phyloP scores from a whole-genome alignment of 1,284 basidiomycete species.

The Trametes sp. region DNA sequence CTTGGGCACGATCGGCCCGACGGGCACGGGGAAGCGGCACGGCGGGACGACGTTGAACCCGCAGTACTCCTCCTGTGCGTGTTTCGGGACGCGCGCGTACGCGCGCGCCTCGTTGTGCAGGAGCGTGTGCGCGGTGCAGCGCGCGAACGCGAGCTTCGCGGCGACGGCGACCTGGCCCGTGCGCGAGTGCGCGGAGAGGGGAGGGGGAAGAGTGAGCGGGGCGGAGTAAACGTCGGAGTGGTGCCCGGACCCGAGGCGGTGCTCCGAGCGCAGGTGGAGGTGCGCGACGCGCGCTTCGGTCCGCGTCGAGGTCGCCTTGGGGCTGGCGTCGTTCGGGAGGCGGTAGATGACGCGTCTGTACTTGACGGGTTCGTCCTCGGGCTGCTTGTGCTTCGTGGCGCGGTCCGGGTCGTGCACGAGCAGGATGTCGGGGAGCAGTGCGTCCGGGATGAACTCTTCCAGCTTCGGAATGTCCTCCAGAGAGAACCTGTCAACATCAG shows the following conservation, averaged over 20 bases:
- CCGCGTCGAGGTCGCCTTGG: neutral
- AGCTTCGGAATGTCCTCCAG: slow-evolving; percentile 36
- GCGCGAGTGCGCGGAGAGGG: slow-evolving; percentile 37
- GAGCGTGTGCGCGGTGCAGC: slow-evolving; percentile 34
- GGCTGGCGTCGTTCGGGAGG: neutral
- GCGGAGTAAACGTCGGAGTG: slow-evolving; percentile 46
- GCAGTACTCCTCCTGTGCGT: slow-evolving; percentile 56
- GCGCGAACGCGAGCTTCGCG: slow-evolving; percentile 41
- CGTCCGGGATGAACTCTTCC: slow-evolving; percentile 43
- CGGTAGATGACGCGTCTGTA: slow-evolving; percentile 39
- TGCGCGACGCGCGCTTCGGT: slow-evolving; percentile 28
- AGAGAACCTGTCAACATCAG: slow-evolving; percentile 10
- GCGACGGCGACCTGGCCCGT: slow-evolving; percentile 43
- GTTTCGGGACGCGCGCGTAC: slow-evolving; percentile 52
- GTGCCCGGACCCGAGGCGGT: slow-evolving; percentile 41
- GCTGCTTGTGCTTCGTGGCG: slow-evolving; percentile 11
- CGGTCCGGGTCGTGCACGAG: slow-evolving; percentile 40
- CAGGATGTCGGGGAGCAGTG: slow-evolving; percentile 44
- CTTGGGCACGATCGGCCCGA: slow-evolving; percentile 57
- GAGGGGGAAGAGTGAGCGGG: slow-evolving; percentile 42
- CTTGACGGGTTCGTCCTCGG: slow-evolving; percentile 14
- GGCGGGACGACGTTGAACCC: slow-evolving; percentile 52
- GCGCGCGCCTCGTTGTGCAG: slow-evolving; percentile 50
- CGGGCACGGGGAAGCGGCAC: slow-evolving; percentile 52
- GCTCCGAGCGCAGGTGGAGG: slow-evolving; percentile 40